These are phyloP conservation scores for Nicotiana noctiflora DNA, from an alignment of 257 asterid genomes.

Conservation along the genomic window DNA sequence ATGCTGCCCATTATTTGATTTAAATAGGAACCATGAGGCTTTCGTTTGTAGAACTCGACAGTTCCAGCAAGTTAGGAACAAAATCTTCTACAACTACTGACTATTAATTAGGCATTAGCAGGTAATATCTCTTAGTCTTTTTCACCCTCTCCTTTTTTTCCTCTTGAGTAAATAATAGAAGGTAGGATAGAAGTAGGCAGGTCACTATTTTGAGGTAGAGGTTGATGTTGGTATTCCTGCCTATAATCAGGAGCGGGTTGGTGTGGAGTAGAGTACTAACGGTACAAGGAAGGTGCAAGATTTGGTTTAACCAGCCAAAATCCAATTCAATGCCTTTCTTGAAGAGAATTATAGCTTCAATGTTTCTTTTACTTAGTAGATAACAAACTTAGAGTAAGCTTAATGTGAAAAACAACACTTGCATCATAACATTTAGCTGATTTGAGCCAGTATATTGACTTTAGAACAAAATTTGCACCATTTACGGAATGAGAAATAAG, in stretches of 20 bases:
- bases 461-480: not conserved
- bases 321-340: not conserved
- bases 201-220: not conserved
- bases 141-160: not conserved
- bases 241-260: not conserved
- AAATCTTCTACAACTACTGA: not conserved
- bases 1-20: not conserved
- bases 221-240: not conserved
- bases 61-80: not conserved
- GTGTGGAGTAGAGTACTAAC: not conserved
- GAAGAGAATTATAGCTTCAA: not conserved
- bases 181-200: not conserved
- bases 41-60: not conserved
- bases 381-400: not conserved
- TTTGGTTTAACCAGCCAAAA: not conserved
- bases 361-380: not conserved
- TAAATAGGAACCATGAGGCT: not conserved
- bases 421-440: not conserved
- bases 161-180: not conserved
- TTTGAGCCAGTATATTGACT: not conserved
- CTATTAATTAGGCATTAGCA: no score
- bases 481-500: not conserved
- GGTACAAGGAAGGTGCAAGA: not conserved
- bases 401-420: not conserved
- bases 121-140: no score